Conservation (phyloP, 371 early-diverging fungal genomes). For the Lichtheimia ornata region DNA sequence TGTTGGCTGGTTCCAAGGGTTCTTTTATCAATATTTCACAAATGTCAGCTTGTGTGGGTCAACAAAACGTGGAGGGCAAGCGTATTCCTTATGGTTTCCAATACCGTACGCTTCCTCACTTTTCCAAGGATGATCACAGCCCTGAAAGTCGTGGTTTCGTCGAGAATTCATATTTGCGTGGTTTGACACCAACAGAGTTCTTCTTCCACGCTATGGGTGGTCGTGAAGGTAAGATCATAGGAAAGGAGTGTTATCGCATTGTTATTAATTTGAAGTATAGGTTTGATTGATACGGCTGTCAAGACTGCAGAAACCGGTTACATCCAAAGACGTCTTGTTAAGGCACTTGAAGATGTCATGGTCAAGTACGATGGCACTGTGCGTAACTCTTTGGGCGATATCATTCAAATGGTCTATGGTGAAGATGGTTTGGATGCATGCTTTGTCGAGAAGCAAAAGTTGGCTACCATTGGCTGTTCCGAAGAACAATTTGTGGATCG, state of each 20-base stretch:
- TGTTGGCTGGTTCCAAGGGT: slow-evolving; percentile 98
- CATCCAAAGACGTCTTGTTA: slow-evolving; percentile 99
- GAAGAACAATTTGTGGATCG: slow-evolving; percentile 75
- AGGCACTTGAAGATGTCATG: slow-evolving; percentile 98
- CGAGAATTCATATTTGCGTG: slow-evolving; percentile 97
- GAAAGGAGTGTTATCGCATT: neutral
- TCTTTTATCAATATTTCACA: slow-evolving; percentile 99
- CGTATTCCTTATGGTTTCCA: slow-evolving; percentile 99
- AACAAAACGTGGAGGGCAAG: slow-evolving; percentile 99
- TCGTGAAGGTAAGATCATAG: slow-evolving; percentile 84
- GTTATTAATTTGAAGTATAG: slow-evolving; percentile 13
- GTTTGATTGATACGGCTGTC: slow-evolving; percentile 98
- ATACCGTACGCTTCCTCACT: slow-evolving; percentile 97
- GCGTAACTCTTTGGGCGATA: slow-evolving; percentile 90
- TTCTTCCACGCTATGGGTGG: slow-evolving; percentile 99
- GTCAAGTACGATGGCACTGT: slow-evolving; percentile 99
- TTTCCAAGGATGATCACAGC: slow-evolving; percentile 97
- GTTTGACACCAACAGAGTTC: slow-evolving; percentile 98
- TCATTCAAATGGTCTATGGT: slow-evolving; percentile 97
- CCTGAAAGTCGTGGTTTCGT: slow-evolving; percentile 99
- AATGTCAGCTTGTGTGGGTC: slow-evolving; percentile 99
- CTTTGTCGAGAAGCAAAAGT: slow-evolving; percentile 84
- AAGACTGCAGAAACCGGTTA: slow-evolving; percentile 99
- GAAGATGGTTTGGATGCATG: slow-evolving; percentile 99
- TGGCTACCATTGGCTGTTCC: slow-evolving; percentile 69